Conservation (phyloP, 2,329 filamentous ascomycete species). For the Hymenoscyphus salicellus region DNA sequence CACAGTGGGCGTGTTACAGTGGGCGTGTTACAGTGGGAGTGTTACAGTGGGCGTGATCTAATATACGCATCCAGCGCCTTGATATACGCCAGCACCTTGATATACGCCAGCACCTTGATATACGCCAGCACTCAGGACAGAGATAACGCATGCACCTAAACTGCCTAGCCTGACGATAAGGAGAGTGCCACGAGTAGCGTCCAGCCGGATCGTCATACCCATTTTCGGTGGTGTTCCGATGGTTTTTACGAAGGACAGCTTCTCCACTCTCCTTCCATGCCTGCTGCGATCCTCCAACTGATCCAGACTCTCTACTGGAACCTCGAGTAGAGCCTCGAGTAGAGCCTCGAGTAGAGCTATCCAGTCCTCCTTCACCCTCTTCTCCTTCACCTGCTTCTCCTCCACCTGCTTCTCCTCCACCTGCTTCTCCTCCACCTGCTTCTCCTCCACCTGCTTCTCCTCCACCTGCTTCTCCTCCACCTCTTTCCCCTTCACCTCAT, state of each 20-base stretch:
- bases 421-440: too few species aligned
- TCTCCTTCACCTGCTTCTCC: too few species aligned
- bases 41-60: not conserved
- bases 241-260: not conserved
- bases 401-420: too few species aligned
- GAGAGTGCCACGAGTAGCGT: not conserved
- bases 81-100: not conserved
- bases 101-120: not conserved
- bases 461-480: too few species aligned
- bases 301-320: too few species aligned
- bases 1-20: not conserved
- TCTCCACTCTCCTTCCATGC: too few species aligned
- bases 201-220: not conserved
- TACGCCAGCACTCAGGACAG: not conserved
- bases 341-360: too few species aligned
- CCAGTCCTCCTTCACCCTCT: too few species aligned
- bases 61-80: not conserved
- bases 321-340: too few species aligned
- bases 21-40: not conserved
- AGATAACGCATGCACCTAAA: not conserved
- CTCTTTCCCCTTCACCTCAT: not conserved
- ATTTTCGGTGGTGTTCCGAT: not conserved
- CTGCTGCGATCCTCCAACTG: too few species aligned
- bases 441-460: too few species aligned
- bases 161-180: slow-evolving; percentile 2